Percentiles rank a stretch among this genome's conserved stretches.
Conservation (phyloP, 2,329 filamentous ascomycete species). For the Fusarium chlamydosporum region DNA sequence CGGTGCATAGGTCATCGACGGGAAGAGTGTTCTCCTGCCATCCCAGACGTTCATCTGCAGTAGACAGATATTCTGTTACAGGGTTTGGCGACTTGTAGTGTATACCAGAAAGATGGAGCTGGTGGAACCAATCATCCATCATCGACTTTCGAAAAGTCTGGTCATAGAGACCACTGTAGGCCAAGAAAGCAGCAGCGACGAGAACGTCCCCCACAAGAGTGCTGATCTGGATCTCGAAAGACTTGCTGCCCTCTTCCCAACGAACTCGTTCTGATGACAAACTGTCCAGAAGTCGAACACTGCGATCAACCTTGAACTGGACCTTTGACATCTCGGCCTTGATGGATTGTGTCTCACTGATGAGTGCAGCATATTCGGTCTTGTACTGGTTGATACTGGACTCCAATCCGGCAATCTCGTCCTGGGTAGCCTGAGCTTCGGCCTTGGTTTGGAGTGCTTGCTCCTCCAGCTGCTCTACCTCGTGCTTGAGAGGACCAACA, state of each 20-base stretch:
- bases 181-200: constrained; percentile 95
- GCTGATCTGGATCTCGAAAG: constrained; percentile 97
- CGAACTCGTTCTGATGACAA: constrained; percentile 91
- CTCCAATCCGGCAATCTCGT: constrained; percentile 87
- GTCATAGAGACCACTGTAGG: constrained; percentile 96
- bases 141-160: constrained; percentile 98
- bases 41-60: constrained; percentile 90
- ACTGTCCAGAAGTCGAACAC: constrained; percentile 93
- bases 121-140: constrained; percentile 97
- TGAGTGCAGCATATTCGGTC: constrained; percentile 93
- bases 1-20: constrained; percentile 97
- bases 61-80: constrained; percentile 95
- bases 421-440: constrained; percentile 90
- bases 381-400: constrained; percentile 95
- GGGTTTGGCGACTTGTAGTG: constrained; percentile 94
- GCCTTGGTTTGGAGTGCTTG: constrained; percentile 93
- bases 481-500: constrained; percentile 90
- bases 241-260: constrained; percentile 98
- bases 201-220: constrained; percentile 96
- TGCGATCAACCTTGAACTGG: constrained; percentile 97
- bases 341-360: constrained; percentile 97
- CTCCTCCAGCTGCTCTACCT: constrained; percentile 89
- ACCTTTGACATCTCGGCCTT: constrained; percentile 97
- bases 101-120: constrained; percentile 93
- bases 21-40: constrained; percentile 97